A percentile compares a stretch with the other conserved stretches of the same genome.
Conservation (phyloP, 2,329 filamentous ascomycete species). For the Cercospora sp. region DNA sequence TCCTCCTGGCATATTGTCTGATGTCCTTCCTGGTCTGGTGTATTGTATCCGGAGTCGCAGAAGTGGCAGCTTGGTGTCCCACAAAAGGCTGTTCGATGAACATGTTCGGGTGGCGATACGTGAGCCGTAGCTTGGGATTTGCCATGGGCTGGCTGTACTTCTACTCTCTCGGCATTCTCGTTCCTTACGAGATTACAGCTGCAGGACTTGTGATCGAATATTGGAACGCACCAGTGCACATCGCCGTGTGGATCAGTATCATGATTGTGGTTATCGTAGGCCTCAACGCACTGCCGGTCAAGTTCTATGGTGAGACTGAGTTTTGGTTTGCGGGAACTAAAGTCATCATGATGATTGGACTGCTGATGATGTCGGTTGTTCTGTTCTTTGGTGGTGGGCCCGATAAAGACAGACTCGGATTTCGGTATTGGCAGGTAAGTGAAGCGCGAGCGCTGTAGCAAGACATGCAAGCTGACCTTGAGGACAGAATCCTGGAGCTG, state of each 20-base stretch:
- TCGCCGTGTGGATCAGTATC: conserved; percentile 43
- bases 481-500: conserved; percentile 48
- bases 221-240: conserved; percentile 43
- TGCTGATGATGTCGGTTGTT: conserved; percentile 56
- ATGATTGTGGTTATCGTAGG: conserved; percentile 45
- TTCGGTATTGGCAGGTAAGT: conserved; percentile 40
- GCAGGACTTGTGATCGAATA: conserved; percentile 40
- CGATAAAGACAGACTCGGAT: conserved; percentile 52
- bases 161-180: conserved; percentile 44
- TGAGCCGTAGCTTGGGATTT: conserved; percentile 48
- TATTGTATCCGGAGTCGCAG: conserved; percentile 54
- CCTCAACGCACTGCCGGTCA: conserved; percentile 52
- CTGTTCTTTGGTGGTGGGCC: conserved; percentile 60
- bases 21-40: conserved; percentile 47
- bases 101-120: conserved; percentile 50
- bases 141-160: conserved; percentile 49
- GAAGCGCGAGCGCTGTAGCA: background rate
- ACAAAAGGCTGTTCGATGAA: conserved; percentile 55
- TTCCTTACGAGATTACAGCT: conserved; percentile 43
- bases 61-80: conserved; percentile 62
- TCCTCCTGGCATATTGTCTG: conserved; percentile 45
- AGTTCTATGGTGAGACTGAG: conserved; percentile 54
- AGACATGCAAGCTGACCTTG: background rate
- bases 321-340: conserved; percentile 47
- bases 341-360: conserved; percentile 53